These are phyloP conservation scores for Pseudogymnoascus pannorum DNA, from an alignment of 2,329 filamentous ascomycete species.

Conservation along the genomic window DNA sequence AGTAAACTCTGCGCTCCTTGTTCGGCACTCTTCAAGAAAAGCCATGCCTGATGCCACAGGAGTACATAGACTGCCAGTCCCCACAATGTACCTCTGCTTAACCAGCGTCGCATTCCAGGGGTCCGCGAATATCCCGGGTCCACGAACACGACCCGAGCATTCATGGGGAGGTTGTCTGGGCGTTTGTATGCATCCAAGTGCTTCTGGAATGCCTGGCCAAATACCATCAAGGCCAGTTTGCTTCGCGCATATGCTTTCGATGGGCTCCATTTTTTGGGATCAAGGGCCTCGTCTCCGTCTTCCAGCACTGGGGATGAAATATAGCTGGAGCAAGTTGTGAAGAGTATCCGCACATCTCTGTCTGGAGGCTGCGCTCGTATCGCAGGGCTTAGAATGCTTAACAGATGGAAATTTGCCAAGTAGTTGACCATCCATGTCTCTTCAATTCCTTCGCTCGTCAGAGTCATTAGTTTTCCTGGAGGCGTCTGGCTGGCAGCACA, in stretches of 20 bases:
- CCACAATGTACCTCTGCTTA: constrained; percentile 76
- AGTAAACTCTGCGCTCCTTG: constrained; percentile 84
- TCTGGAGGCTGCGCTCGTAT: constrained; percentile 87
- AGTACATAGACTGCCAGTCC: constrained; percentile 71
- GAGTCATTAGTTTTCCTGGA: constrained; percentile 48
- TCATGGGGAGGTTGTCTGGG: constrained; percentile 75
- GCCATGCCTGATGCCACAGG: constrained; percentile 75
- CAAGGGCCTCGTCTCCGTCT: constrained; percentile 36
- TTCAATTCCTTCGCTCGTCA: constrained; percentile 75
- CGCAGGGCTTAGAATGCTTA: constrained; percentile 85
- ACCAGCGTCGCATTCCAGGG: constrained; percentile 78
- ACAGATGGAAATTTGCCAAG: constrained; percentile 87
- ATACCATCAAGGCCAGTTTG: constrained; percentile 78
- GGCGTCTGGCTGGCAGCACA: constrained; percentile 75
- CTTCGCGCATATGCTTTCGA: constrained; percentile 54
- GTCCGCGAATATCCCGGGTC: constrained; percentile 83
- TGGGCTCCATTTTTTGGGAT: constrained; percentile 47
- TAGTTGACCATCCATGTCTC: constrained; percentile 93
- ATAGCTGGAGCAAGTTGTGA: constrained; percentile 83
- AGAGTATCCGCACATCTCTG: constrained; percentile 81
- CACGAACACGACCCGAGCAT: constrained; percentile 74
- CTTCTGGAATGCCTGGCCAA: constrained; percentile 86
- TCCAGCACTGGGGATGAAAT: constrained; percentile 65
- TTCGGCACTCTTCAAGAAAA: constrained; percentile 76
- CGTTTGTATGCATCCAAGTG: constrained; percentile 78